Percentiles rank a stretch among this genome's conserved stretches.
phyloP scores from a whole-genome alignment of 441 rosid genomes.

The Viola pubescens region DNA sequence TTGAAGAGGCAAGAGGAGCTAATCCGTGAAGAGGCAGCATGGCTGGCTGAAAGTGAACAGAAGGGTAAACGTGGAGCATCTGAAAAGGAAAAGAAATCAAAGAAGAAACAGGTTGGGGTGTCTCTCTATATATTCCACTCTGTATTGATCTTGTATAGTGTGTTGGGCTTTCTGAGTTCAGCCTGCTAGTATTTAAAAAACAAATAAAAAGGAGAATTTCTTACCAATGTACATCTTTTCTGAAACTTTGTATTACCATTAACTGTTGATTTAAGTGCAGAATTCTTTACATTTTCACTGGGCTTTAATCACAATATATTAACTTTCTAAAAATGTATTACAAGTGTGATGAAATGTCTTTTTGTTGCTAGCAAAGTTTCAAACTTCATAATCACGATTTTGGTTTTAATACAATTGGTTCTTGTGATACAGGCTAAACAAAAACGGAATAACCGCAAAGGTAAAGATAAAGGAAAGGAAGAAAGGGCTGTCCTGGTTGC shows the following conservation, averaged over 20 bases:
- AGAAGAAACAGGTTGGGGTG: constrained; percentile 71
- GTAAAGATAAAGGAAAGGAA: constrained; percentile 70
- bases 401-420: constrained; percentile 10
- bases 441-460: constrained; percentile 74
- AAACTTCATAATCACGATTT: not conserved
- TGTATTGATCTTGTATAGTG: too few relatives aligned
- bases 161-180: too few relatives aligned
- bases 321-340: too few relatives aligned
- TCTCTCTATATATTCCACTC: not conserved
- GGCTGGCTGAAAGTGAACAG: constrained; percentile 77
- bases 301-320: too few relatives aligned
- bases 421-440: constrained; percentile 59
- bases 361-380: too few relatives aligned
- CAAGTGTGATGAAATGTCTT: too few relatives aligned
- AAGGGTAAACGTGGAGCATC: constrained; percentile 65
- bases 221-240: too few relatives aligned
- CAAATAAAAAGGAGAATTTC: too few relatives aligned
- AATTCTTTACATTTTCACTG: too few relatives aligned
- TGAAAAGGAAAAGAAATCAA: constrained; percentile 78
- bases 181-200: too few relatives aligned
- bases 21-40: constrained; percentile 86
- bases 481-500: constrained; percentile 33
- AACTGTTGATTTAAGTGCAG: too few relatives aligned
- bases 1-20: constrained; percentile 90
- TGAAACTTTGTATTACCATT: too few relatives aligned